Evolutionary conservation across 768 basidiomycete genomes (phyloP), one percentile per base, ranked within the genome.

Genomic region (Xanthoconium stramineum): DNA sequence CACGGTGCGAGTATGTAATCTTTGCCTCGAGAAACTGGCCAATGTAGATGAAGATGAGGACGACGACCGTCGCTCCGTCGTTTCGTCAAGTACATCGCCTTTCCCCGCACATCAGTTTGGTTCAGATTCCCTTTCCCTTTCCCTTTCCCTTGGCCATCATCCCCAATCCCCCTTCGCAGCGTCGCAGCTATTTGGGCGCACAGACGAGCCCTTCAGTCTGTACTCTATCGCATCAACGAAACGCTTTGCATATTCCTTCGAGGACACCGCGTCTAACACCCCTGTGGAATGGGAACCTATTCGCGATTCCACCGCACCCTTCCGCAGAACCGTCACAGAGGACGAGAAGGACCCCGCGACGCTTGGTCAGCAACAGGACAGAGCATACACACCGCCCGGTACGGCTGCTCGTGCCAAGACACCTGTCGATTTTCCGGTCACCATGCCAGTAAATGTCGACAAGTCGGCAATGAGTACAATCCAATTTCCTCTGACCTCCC

Each of bases 1-100:
- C n/a, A 91, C 91, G 83, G 82, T 99, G 50, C 84, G 97, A 53
- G 89, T 97, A 10, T 99, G 97, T 74, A 98, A 98, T 64, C 76
- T 97, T 14, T 98, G 96, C 70, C 77, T 96, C n/a, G 88, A 91
- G 61, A 94, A 94, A 72, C 83, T 95, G 53, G 88, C 90, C 52
- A 91, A 86, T 59, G 92, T 88, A 7, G 88, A 89, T 50, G 86
- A 90, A 50, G 91, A 95, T 50, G 91, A 96, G 53, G 93, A 97
- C 45, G 94, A 96, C 50, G 91, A 93, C 63, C 82, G 82, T 35
- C 85, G 90, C 48, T 94, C 92, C 6, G 78, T 95, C 53, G 76
- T 83, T 30, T 94, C 93, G 3, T 84, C 84, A 19, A 75, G 79
- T 4, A 79, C 85, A 2, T 81, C 84, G 2, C 83, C 86, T 15